A percentile compares a stretch with the other conserved stretches of the same genome.
These are phyloP conservation scores for Boehmeria nivea DNA, from an alignment of 306 rosid species.

Conservation along the genomic window DNA sequence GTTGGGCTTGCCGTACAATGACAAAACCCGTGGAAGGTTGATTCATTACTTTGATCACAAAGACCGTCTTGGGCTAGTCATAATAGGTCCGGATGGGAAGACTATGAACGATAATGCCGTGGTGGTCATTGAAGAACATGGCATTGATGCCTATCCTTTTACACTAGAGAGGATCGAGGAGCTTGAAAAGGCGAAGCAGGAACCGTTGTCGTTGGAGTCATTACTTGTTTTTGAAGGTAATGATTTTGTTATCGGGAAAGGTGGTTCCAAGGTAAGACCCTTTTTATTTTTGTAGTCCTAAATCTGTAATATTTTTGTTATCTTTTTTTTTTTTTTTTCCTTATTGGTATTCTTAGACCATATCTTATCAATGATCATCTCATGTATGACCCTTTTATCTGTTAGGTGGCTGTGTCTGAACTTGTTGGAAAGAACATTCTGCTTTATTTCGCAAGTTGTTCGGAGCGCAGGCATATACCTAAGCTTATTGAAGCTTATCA, in stretches of 20 bases:
- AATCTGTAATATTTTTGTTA: constrained; percentile 13
- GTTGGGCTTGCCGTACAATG: constrained; percentile 40
- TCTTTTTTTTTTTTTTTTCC: no score
- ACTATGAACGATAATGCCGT: constrained; percentile 25
- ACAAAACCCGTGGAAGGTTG: constrained; percentile 21
- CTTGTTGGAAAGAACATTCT: no score
- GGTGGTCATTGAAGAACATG: constrained; percentile 29
- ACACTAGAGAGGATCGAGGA: constrained; percentile 24
- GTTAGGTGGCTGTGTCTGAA: not conserved
- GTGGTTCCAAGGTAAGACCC: no score
- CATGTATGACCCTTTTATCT: not conserved
- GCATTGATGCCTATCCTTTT: constrained; percentile 45
- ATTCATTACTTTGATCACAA: constrained; percentile 30
- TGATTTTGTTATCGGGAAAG: no score
- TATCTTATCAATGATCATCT: not conserved
- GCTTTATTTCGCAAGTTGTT: no score
- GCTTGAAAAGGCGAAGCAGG: no score
- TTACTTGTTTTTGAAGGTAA: no score
- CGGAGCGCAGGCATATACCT: no score
- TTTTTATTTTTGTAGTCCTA: constrained; percentile 5
- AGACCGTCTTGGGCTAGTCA: constrained; percentile 24
- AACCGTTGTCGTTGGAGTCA: no score
- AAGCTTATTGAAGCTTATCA: no score
- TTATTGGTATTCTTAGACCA: no score
- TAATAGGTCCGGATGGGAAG: constrained; percentile 44